These are phyloP conservation scores for Moniliophthora roreri DNA, from an alignment of 1,284 basidiomycete species.

Conservation along the genomic window DNA sequence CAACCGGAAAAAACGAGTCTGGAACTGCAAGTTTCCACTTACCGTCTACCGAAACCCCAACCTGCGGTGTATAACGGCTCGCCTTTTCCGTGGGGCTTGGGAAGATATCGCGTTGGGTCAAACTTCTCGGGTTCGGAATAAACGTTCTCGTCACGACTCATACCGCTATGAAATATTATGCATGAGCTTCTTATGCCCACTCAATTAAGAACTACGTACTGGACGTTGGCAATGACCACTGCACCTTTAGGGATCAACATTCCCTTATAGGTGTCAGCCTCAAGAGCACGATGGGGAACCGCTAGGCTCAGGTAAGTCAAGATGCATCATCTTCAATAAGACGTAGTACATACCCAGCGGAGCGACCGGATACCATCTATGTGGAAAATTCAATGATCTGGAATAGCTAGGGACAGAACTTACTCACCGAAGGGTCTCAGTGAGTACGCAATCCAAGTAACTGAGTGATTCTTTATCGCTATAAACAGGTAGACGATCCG, in stretches of 20 bases:
- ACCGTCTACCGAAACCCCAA: neutral
- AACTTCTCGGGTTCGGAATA: too few relatives aligned
- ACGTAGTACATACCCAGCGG: neutral
- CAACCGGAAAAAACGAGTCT: neutral
- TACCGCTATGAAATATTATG: too few relatives aligned
- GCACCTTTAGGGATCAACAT: slow-evolving; percentile 3
- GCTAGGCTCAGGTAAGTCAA: too few relatives aligned
- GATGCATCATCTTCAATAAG: neutral
- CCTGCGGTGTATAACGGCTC: neutral
- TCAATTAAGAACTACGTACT: neutral
- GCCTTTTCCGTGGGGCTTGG: neutral
- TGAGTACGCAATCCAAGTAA: slow-evolving; percentile 3
- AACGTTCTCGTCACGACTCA: too few relatives aligned
- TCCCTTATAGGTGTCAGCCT: slow-evolving; percentile 4
- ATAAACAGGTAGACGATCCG: slow-evolving; percentile 3
- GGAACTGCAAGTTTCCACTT: neutral
- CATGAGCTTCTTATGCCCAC: too few relatives aligned
- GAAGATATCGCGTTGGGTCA: too few relatives aligned
- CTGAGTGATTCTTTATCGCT: slow-evolving; percentile 7
- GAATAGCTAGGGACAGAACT: neutral
- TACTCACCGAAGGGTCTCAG: neutral
- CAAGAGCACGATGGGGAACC: slow-evolving; percentile 2
- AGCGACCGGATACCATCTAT: neutral
- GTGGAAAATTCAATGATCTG: neutral
- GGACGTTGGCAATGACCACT: neutral